phyloP scores from a whole-genome alignment of 192 early-diverging fungal species.

The Physocladia obscura region DNA sequence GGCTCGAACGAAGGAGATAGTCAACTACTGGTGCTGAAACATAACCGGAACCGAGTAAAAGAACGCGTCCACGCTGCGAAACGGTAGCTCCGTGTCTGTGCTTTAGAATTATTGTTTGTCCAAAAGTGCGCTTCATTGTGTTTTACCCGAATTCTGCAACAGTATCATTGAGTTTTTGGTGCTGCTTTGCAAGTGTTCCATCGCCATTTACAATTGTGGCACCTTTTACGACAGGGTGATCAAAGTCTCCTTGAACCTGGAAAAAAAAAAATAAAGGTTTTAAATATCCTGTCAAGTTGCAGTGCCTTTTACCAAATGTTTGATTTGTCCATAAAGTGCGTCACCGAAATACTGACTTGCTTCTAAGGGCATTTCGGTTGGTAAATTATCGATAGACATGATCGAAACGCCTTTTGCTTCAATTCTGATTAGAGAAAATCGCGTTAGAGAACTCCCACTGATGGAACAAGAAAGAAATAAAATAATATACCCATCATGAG shows the following conservation, averaged over 20 bases:
- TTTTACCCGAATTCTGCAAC: conserved; percentile 35
- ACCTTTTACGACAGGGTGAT: conserved; percentile 67
- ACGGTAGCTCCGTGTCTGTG: conserved; percentile 40
- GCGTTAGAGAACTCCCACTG: no score
- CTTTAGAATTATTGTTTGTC: not conserved
- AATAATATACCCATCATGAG: conserved; percentile 66
- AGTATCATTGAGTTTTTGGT: conserved; percentile 51
- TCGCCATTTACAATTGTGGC: conserved; percentile 74
- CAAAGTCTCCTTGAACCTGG: conserved; percentile 56
- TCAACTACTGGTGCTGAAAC: conserved; percentile 91
- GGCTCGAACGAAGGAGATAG: conserved; percentile 63
- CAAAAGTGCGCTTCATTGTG: not conserved
- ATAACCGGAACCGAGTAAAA: conserved; percentile 85
- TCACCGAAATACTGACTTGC: conserved; percentile 91
- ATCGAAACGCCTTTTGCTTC: conserved; percentile 88
- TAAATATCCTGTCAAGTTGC: not conserved
- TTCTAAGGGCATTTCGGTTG: conserved; percentile 93
- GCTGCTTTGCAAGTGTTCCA: conserved; percentile 60
- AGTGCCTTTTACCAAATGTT: not conserved
- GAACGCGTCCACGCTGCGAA: conserved; percentile 52
- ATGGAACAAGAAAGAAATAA: no score
- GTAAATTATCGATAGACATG: conserved; percentile 96
- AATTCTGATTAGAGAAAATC: conserved; percentile 39
- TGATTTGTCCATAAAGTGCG: conserved; percentile 60
- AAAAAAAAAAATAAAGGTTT: conserved; percentile 16